Evolutionary conservation across 176 grass and related monocot species (phyloP).

Genomic region (Triticum dicoccoides): DNA sequence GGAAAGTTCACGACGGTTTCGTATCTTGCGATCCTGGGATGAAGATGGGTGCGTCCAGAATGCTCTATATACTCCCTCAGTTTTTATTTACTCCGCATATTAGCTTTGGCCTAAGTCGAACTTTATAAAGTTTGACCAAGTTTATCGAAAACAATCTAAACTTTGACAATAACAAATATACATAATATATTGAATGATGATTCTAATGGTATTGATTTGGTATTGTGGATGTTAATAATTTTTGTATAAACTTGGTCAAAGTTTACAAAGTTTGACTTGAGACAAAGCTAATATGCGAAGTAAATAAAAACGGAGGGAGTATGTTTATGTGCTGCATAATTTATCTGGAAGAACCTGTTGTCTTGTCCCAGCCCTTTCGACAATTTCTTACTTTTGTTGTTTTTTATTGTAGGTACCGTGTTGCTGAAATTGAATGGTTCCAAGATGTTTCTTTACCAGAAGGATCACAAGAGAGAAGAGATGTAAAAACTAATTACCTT

Average conservation of each 20-base stretch:
- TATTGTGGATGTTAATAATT: too few relatives aligned
- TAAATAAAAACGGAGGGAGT: too few relatives aligned
- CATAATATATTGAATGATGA: too few relatives aligned
- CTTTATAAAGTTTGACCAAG: too few relatives aligned
- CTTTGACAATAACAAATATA: too few relatives aligned
- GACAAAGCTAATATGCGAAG: too few relatives aligned
- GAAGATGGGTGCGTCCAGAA: constrained; percentile 87
- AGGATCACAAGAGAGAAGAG: constrained; percentile 70
- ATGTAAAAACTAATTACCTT: constrained; percentile 53
- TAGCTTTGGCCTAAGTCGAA: too few relatives aligned
- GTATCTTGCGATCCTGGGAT: constrained; percentile 76
- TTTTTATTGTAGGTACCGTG: constrained; percentile 65
- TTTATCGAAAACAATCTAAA: too few relatives aligned
- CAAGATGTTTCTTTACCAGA: constrained; percentile 72
- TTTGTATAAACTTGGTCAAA: too few relatives aligned
- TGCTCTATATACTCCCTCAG: neutral
- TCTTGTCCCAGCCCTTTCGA: neutral
- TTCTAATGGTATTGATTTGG: too few relatives aligned
- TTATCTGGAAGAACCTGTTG: constrained; percentile 4
- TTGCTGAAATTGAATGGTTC: constrained; percentile 98
- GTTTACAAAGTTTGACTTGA: too few relatives aligned
- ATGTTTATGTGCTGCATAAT: neutral
- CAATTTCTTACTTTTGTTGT: constrained; percentile 29
- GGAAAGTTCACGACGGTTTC: constrained; percentile 84
- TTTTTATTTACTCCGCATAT: too few relatives aligned